phyloP scores from a whole-genome alignment of 345 rosid species.

The Eucalyptus cloeziana region DNA sequence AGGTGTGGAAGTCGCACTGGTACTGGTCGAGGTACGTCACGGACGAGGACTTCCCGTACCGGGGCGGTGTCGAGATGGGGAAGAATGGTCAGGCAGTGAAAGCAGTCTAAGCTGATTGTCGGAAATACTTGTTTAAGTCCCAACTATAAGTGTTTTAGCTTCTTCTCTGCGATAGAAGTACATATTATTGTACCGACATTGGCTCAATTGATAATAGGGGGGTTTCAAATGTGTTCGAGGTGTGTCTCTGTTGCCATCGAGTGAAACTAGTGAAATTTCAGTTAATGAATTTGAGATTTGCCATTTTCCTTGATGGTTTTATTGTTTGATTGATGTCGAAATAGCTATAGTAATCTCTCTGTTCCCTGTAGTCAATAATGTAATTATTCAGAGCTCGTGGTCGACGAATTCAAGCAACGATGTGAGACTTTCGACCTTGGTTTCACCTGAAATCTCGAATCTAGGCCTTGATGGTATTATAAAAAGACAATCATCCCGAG shows the following conservation, averaged over 20 bases:
- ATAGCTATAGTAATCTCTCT: not conserved
- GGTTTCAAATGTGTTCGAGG: not conserved
- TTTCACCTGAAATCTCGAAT: not conserved
- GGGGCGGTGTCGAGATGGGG: conserved; percentile 28
- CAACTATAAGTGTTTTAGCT: not conserved
- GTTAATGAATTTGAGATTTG: not conserved
- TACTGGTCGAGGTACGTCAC: conserved; percentile 45
- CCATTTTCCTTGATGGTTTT: not conserved
- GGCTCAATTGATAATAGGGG: not conserved
- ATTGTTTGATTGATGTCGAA: not conserved
- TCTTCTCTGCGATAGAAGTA: not conserved
- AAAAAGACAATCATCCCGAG: not conserved
- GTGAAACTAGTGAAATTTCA: not conserved
- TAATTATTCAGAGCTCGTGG: not conserved
- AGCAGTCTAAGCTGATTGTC: conserved; percentile 2
- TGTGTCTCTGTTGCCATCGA: not conserved
- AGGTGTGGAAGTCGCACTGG: conserved; percentile 57
- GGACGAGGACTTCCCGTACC: conserved; percentile 6
- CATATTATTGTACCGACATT: not conserved
- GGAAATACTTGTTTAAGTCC: not conserved
- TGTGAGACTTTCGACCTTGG: not conserved
- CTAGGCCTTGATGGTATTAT: not conserved
- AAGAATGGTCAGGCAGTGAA: conserved; percentile 14
- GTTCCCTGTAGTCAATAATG: not conserved
- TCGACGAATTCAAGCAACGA: not conserved